Evolutionary conservation across 441 rosid species (phyloP).

Genomic region (Manihot esculenta): DNA sequence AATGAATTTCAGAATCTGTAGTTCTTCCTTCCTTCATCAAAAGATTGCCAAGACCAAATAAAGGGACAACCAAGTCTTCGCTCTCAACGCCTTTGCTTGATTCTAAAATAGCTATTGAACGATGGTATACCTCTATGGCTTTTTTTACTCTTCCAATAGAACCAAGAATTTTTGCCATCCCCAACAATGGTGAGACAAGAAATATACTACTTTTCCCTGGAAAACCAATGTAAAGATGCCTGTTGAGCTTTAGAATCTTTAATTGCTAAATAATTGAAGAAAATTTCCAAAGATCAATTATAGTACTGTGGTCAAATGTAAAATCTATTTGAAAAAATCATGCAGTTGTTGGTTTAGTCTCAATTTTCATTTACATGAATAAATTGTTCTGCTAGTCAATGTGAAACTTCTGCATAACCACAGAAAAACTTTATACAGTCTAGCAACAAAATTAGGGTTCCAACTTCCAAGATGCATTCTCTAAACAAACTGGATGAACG

Average conservation of each 20-base stretch:
- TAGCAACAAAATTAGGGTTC: too few relatives aligned
- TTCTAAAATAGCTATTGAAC: slow-evolving; percentile 58
- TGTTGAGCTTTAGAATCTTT: neutral
- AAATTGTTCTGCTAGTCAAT: neutral
- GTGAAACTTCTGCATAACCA: neutral
- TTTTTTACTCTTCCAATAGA: slow-evolving; percentile 53
- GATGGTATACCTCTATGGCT: slow-evolving; percentile 55
- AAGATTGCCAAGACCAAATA: slow-evolving; percentile 71
- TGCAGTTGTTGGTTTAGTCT: neutral
- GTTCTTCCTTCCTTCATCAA: slow-evolving; percentile 70
- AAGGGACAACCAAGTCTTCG: slow-evolving; percentile 69
- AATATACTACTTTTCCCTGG: slow-evolving; percentile 54
- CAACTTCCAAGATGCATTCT: too few relatives aligned
- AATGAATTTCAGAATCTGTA: slow-evolving; percentile 55
- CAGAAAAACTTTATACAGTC: too few relatives aligned
- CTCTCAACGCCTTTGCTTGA: slow-evolving; percentile 58
- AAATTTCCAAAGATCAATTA: neutral
- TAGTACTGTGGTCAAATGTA: neutral
- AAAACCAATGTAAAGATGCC: slow-evolving; percentile 14
- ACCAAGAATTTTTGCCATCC: slow-evolving; percentile 71
- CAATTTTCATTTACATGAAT: slow-evolving; percentile 5
- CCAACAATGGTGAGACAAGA: slow-evolving; percentile 70
- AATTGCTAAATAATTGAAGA: neutral
- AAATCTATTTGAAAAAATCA: neutral
- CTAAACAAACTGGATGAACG: too few relatives aligned